A percentile compares a stretch with the other conserved stretches of the same genome.
phyloP scores from a whole-genome alignment of 345 rosid species.

The Pseudoturritis turrita region DNA sequence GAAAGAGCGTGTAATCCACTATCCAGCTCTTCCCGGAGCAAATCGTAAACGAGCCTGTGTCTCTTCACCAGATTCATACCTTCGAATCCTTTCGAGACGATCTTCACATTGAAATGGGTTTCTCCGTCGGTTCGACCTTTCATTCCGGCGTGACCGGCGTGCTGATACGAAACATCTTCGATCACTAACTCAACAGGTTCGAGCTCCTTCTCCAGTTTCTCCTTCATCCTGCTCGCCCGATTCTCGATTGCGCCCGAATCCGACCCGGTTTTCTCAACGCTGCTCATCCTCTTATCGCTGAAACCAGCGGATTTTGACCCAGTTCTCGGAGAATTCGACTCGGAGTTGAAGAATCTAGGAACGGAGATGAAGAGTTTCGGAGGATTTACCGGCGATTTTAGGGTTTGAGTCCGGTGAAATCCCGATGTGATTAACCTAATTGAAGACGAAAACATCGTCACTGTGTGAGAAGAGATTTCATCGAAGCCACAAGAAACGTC shows the following conservation, averaged over 20 bases:
- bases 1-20: conserved; percentile 85
- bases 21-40: conserved; percentile 79
- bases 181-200: conserved; percentile 61
- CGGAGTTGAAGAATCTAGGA: neutral
- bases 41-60: conserved; percentile 66
- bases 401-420: conserved; percentile 10
- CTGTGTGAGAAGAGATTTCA: neutral
- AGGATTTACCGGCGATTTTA: conserved; percentile 12
- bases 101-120: conserved; percentile 79
- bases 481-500: neutral
- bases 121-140: conserved; percentile 68
- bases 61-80: conserved; percentile 93
- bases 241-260: conserved; percentile 38
- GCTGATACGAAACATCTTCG: conserved; percentile 89
- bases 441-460: conserved; percentile 25
- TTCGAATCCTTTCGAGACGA: conserved; percentile 75
- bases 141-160: conserved; percentile 90
- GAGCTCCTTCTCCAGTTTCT: conserved; percentile 64
- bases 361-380: neutral
- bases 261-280: conserved; percentile 18
- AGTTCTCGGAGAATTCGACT: neutral
- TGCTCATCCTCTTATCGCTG: conserved; percentile 13
- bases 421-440: conserved; percentile 25
- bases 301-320: conserved; percentile 21
- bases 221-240: conserved; percentile 71